Percentiles rank a stretch among this genome's conserved stretches.
Evolutionary conservation across 768 basidiomycete species (phyloP).

Genomic region (Solioccasus polychromus): DNA sequence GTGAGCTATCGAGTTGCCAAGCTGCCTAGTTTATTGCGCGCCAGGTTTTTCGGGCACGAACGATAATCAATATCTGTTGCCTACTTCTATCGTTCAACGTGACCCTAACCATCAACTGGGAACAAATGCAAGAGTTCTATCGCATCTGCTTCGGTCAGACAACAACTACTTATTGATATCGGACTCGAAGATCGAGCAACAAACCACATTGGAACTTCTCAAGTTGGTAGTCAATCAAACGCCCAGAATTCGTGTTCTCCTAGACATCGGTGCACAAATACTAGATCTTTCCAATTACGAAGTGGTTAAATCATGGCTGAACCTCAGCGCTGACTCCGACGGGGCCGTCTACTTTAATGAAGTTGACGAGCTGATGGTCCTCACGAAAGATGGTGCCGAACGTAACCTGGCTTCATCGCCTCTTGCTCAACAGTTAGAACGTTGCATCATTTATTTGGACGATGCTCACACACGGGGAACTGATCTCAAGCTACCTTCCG

Average conservation of each 20-base stretch:
- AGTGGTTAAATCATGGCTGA: conserved; percentile 24
- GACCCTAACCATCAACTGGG: conserved; percentile 37
- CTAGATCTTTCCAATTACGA: not conserved
- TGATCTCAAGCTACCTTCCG: conserved; percentile 49
- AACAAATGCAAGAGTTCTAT: conserved; percentile 42
- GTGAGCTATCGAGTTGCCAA: too few species aligned
- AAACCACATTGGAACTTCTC: conserved; percentile 24
- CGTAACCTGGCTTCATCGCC: conserved; percentile 40
- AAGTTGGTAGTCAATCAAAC: conserved; percentile 14
- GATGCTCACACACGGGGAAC: conserved; percentile 48
- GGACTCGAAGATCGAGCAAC: conserved; percentile 26
- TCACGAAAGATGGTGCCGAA: conserved; percentile 33
- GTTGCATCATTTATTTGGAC: conserved; percentile 48
- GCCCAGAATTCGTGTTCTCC: not conserved
- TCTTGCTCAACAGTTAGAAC: conserved; percentile 37
- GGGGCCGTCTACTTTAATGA: not conserved
- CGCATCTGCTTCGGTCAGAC: conserved; percentile 24
- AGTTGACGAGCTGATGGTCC: conserved; percentile 23
- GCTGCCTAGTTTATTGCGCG: too few species aligned
- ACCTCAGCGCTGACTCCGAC: conserved; percentile 10
- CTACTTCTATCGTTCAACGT: conserved; percentile 7
- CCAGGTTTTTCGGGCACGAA: conserved; percentile 50
- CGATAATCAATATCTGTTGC: conserved; percentile 34
- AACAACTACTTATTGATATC: conserved; percentile 31
- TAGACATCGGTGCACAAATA: not conserved